Percentiles rank a stretch among this genome's conserved stretches.
These are phyloP conservation scores for Dendrobium nobile DNA, from an alignment of 106 monocot genomes.

Conservation along the genomic window DNA sequence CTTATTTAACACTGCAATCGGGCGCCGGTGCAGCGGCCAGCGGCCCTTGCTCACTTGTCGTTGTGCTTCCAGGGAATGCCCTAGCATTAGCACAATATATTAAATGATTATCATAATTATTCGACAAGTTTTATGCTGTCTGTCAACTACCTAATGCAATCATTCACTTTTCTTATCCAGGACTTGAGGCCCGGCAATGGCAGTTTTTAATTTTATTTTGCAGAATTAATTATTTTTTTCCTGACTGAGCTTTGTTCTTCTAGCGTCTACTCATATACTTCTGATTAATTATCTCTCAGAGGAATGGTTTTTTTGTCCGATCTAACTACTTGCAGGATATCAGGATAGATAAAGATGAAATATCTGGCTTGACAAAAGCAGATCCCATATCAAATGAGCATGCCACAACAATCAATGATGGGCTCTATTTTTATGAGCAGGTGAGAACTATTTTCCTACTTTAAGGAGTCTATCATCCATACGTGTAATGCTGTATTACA, in stretches of 20 bases:
- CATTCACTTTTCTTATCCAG: no score
- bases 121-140: no score
- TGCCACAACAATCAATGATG: conserved; percentile 74
- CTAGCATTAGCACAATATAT: no score
- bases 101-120: no score
- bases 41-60: no score
- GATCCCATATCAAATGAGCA: conserved; percentile 56
- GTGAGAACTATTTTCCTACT: conserved; percentile 16
- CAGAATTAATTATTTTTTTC: neutral
- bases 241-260: neutral
- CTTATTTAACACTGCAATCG: no score
- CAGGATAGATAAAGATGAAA: conserved; percentile 30
- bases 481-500: neutral
- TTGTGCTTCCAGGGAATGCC: no score
- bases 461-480: neutral
- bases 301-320: conserved; percentile 1
- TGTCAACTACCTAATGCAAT: no score
- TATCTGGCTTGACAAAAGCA: conserved; percentile 18
- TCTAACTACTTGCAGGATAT: conserved; percentile 34
- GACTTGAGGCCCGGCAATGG: no score
- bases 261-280: neutral
- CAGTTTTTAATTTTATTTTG: no score
- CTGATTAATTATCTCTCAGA: neutral
- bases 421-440: conserved; percentile 88
- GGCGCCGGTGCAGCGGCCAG: no score